These are phyloP conservation scores for Colletotrichum sp. DNA, from an alignment of 2,329 filamentous ascomycete genomes.

Conservation along the genomic window DNA sequence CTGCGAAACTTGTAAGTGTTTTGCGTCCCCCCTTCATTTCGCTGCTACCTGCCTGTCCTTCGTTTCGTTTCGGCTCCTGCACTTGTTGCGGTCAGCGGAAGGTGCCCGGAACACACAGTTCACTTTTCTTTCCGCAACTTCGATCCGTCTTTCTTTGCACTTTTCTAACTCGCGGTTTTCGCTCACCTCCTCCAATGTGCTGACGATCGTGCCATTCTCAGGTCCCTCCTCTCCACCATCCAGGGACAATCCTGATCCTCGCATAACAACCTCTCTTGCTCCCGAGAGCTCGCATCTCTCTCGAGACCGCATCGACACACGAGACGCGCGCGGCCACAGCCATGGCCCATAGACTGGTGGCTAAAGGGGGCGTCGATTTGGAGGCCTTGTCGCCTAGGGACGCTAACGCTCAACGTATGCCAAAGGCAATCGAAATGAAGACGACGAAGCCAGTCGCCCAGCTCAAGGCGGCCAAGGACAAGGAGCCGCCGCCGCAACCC, in stretches of 20 bases:
- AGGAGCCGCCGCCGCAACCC: constrained; percentile 71
- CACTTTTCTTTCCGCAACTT: not conserved
- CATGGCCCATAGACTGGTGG: constrained; percentile 56
- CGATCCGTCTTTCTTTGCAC: not conserved
- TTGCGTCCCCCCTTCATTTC: not conserved
- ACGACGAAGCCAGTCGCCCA: constrained; percentile 48
- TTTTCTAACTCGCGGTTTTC: not conserved
- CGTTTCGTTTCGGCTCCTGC: not conserved
- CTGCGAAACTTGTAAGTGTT: constrained; percentile 30
- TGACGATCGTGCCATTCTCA: not conserved
- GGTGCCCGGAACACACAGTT: not conserved
- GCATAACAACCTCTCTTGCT: not conserved
- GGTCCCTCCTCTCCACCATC: not conserved
- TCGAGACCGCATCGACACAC: not conserved
- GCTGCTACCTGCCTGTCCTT: not conserved
- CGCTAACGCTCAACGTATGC: constrained; percentile 63
- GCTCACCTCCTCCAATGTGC: not conserved
- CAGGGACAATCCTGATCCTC: not conserved
- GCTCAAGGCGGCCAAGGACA: constrained; percentile 64
- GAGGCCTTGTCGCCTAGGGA: constrained; percentile 71
- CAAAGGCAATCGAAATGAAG: constrained; percentile 54
- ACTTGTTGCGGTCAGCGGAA: not conserved
- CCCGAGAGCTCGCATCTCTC: not conserved
- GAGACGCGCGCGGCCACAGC: not conserved
- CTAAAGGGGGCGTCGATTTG: constrained; percentile 58